These are phyloP conservation scores for Pholiota molesta DNA, from an alignment of 768 basidiomycete genomes.

Conservation along the genomic window DNA sequence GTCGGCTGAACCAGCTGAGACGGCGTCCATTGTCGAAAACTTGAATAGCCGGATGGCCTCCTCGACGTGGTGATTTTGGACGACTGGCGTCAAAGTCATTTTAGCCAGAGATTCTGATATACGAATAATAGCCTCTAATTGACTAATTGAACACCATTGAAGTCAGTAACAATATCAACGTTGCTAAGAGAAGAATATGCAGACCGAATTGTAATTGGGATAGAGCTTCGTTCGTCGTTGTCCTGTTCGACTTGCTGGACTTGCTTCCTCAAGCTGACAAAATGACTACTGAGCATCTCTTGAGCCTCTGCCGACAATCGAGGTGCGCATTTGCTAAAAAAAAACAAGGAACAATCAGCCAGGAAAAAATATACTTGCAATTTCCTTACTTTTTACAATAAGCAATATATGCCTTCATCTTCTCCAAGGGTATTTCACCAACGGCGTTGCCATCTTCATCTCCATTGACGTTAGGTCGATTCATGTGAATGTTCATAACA, in stretches of 20 bases:
- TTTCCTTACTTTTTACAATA: slow-evolving; percentile 86
- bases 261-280: slow-evolving; percentile 89
- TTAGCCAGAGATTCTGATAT: slow-evolving; percentile 98
- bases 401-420: slow-evolving; percentile 97
- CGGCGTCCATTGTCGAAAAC: slow-evolving; percentile 99
- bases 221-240: slow-evolving; percentile 96
- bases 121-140: slow-evolving; percentile 98
- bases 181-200: slow-evolving; percentile 26
- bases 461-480: slow-evolving; percentile 66
- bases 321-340: slow-evolving; percentile 89
- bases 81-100: slow-evolving; percentile 83
- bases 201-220: slow-evolving; percentile 96
- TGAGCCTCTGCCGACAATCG: slow-evolving; percentile 92
- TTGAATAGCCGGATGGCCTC: slow-evolving; percentile 98
- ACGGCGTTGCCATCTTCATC: slow-evolving; percentile 68
- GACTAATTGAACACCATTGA: slow-evolving; percentile 39
- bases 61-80: slow-evolving; percentile 93
- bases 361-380: background rate
- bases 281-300: slow-evolving; percentile 95
- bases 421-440: slow-evolving; percentile 94
- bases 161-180: background rate
- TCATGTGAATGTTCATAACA: slow-evolving; percentile 99
- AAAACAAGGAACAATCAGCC: background rate
- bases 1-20: slow-evolving; percentile 91
- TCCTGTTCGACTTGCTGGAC: slow-evolving; percentile 96